Evolutionary conservation across 1,284 basidiomycete genomes (phyloP), one percentile per base, ranked within the genome.

Genomic region (Tylopilus sp.): DNA sequence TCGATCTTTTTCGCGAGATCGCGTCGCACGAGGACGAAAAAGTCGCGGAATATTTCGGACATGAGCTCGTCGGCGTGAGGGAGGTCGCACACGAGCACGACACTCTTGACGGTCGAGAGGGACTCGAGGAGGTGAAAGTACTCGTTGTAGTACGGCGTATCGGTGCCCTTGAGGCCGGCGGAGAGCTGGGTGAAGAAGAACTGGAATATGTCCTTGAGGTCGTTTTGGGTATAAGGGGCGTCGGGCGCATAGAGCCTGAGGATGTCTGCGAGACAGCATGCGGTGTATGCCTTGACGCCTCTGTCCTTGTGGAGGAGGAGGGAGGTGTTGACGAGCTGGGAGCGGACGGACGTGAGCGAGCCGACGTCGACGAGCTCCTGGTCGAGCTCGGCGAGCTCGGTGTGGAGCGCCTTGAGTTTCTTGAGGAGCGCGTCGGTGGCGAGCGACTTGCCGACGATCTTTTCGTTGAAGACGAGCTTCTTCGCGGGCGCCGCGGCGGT

Each of bases 211-310:
- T 96, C 92, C 74, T 90, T 81, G 36, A 98, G 83, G 70, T 98
- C 92, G 43, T 80, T 74, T 45, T 86, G 85, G 5, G 88, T 95
- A 70, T 96, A 99, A 11, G 97, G 97, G 28, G 97, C 96, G 67
- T 98, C 93, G 2, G 97, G 97, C 1, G 97, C 97, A 70, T 94
- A 98, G 43, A 99, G 81, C 33, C 94, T 77, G 46, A 99, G 84
- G 54, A 98, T 78, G 71, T 99, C 95, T 2, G 94, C 94, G 19
- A 99, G 81, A 73, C 94, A 98, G 72, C 94, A 97, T 0, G 94
- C 94, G 7, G 90, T 85, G 61, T 91, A 92, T 0, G 94, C 94
- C 71, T 95, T 97, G 61, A 99, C 92, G 20, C 93, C 94, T 43
- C 84, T 83, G 75, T 98, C 95, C 72, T 93, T 96, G 76, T 99